Conservation (phyloP, 2,329 filamentous ascomycete genomes). For the Dactylella cylindrospora region DNA sequence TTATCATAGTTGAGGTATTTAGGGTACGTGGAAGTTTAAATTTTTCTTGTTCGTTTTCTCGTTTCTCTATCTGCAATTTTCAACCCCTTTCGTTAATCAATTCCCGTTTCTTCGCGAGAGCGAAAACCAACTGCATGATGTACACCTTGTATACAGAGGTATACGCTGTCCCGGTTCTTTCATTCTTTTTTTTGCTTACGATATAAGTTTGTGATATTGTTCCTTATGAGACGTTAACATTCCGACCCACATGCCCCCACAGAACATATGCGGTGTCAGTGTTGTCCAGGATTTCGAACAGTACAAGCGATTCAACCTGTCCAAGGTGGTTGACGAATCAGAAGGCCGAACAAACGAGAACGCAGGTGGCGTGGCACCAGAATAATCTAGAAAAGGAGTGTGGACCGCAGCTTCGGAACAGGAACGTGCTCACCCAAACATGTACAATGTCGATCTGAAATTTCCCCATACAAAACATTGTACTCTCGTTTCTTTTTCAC, state of each 20-base stretch:
- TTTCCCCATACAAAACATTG: too few relatives aligned
- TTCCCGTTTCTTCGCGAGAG: conserved; percentile 14
- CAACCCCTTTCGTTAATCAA: conserved; percentile 34
- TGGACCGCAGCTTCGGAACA: conserved; percentile 43
- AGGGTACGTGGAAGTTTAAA: conserved; percentile 61
- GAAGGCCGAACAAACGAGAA: conserved; percentile 49
- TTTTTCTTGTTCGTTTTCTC: conserved; percentile 41
- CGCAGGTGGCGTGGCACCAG: conserved; percentile 43
- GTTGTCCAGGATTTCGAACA: conserved; percentile 75
- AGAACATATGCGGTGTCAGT: conserved; percentile 77
- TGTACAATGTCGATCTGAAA: too few relatives aligned
- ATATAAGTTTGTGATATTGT: too few relatives aligned
- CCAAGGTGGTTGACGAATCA: conserved; percentile 54
- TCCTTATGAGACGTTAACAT: conserved; percentile 13
- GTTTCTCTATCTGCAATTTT: conserved; percentile 8
- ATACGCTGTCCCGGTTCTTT: conserved; percentile 10
- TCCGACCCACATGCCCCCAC: conserved; percentile 45
- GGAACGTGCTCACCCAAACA: conserved; percentile 38
- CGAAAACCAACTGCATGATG: neutral
- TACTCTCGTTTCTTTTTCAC: neutral
- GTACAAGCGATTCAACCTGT: conserved; percentile 75
- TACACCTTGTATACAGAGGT: neutral
- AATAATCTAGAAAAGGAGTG: conserved; percentile 43
- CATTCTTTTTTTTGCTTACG: conserved; percentile 10
- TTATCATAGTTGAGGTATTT: conserved; percentile 78